Evolutionary conservation across 768 basidiomycete genomes (phyloP), one percentile per base, ranked within the genome.

Genomic region (Kwoniella dejecticola): DNA sequence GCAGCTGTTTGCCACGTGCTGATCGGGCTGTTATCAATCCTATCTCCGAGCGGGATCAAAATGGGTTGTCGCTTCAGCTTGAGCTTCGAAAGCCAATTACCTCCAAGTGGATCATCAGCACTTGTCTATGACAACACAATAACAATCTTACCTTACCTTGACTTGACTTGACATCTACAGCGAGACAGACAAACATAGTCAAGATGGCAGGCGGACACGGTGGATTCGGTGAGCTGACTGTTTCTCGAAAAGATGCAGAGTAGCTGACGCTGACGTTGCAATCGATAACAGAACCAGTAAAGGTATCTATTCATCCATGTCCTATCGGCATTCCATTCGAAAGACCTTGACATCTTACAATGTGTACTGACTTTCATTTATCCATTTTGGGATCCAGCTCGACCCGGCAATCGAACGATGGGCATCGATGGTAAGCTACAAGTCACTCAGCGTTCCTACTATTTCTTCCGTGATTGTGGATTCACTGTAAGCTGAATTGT

Each of bases 161-260:
- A 24, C 15, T 26, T 27, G 23, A 29, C 26, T 29, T 23, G n/a
- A 42, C 38, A 12, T 13, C 36, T 42, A n/a, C 47, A 29, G 4
- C 50, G 44, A 23, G 46, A n/a, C 21, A 31, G 6, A 55, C 19
- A 33, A 30, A 65, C 10, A 23, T 30, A 41, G 26, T 48, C 68
- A 78, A 68, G 78, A 87, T 87, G 87, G 87, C 83, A 72, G 89
- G 84, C 71, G 79, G 75, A 66, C 86, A 89, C 80, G 85, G 89
- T 83, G 72, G 66, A 82, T 78, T 63, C 41, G 52, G 57, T 68
- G 53, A 67, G 64, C 55, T 33, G 11, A 0, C 30, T 23, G 23
- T 15, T 27, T 36, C 15, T 36, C 33, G 15, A 36, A 48, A 23
- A 36, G 13, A 33, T 38, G 12, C 45, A 8, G 23, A 15, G 26